Percentiles rank a stretch among this genome's conserved stretches.
phyloP scores from a whole-genome alignment of 768 basidiomycete genomes.

The Russula brevipes region DNA sequence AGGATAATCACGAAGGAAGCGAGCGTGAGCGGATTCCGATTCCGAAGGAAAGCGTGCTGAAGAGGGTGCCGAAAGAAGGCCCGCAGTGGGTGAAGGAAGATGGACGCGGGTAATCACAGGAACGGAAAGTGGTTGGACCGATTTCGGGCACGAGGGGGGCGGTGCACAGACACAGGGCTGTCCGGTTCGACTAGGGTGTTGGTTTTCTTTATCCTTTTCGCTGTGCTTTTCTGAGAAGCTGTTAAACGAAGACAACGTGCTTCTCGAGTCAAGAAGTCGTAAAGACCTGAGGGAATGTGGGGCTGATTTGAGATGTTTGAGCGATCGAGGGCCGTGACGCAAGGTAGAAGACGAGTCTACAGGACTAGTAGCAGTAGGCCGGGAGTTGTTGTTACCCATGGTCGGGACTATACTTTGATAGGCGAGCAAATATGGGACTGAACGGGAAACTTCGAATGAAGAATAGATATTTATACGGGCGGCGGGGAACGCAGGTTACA shows the following conservation, averaged over 20 bases:
- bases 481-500: not conserved
- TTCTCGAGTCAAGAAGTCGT: slow-evolving; percentile 9
- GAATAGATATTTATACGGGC: slow-evolving; percentile 19
- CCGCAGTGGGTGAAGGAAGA: slow-evolving; percentile 24
- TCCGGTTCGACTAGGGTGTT: not conserved
- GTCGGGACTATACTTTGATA: not conserved
- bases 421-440: too few species aligned
- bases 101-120: slow-evolving; percentile 1
- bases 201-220: slow-evolving; percentile 15
- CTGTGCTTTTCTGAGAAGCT: slow-evolving; percentile 20
- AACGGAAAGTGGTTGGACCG: slow-evolving; percentile 3
- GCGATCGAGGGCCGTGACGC: slow-evolving; percentile 8
- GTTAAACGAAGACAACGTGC: slow-evolving; percentile 17
- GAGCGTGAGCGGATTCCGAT: slow-evolving; percentile 17
- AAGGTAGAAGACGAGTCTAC: slow-evolving; percentile 6
- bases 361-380: not conserved
- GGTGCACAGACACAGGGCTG: not conserved
- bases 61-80: slow-evolving; percentile 9
- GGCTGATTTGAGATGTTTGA: slow-evolving; percentile 23
- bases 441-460: not conserved
- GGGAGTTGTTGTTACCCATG: slow-evolving; percentile 18
- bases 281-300: slow-evolving; percentile 15
- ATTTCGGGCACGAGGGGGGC: not conserved
- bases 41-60: not conserved
- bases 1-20: slow-evolving; percentile 31